A percentile compares a stretch with the other conserved stretches of the same genome.
phyloP scores from a whole-genome alignment of 495 filamentous ascomycete genomes.

The Darksidea phi region DNA sequence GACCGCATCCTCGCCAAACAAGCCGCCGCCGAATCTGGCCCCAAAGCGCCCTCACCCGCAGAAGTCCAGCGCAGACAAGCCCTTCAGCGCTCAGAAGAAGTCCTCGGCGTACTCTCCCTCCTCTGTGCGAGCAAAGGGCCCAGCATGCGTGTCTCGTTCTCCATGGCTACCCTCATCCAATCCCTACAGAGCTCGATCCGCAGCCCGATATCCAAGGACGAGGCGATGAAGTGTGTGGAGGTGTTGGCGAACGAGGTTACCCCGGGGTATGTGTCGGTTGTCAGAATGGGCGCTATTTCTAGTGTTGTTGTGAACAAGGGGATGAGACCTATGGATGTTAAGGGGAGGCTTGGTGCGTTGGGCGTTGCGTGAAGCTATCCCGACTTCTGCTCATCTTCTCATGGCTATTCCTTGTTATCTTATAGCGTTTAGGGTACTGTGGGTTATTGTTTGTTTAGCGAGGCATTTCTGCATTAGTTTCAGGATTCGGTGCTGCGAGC shows the following conservation, averaged over 20 bases:
- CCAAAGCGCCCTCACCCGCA: conserved; percentile 45
- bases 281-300: conserved; percentile 55
- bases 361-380: conserved; percentile 7
- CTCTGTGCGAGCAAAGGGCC: conserved; percentile 41
- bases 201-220: conserved; percentile 60
- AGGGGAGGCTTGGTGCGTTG: conserved; percentile 14
- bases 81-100: conserved; percentile 60
- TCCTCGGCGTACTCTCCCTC: conserved; percentile 59
- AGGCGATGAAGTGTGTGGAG: conserved; percentile 55
- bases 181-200: conserved; percentile 61
- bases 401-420: too few relatives aligned
- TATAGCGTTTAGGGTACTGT: too few relatives aligned
- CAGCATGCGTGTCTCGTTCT: conserved; percentile 52
- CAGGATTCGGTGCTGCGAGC: too few relatives aligned
- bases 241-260: conserved; percentile 60
- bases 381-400: too few relatives aligned
- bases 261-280: conserved; percentile 60
- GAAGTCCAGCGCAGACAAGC: conserved; percentile 57
- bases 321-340: conserved; percentile 38
- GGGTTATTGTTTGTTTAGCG: too few relatives aligned
- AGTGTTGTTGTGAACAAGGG: conserved; percentile 58
- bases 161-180: conserved; percentile 58
- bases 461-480: too few relatives aligned
- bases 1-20: conserved; percentile 65
- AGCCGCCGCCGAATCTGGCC: conserved; percentile 46